Percentiles rank a stretch among this genome's conserved stretches.
Evolutionary conservation across 2,329 filamentous ascomycete species (phyloP).

Genomic region (Nothophoma quercina): DNA sequence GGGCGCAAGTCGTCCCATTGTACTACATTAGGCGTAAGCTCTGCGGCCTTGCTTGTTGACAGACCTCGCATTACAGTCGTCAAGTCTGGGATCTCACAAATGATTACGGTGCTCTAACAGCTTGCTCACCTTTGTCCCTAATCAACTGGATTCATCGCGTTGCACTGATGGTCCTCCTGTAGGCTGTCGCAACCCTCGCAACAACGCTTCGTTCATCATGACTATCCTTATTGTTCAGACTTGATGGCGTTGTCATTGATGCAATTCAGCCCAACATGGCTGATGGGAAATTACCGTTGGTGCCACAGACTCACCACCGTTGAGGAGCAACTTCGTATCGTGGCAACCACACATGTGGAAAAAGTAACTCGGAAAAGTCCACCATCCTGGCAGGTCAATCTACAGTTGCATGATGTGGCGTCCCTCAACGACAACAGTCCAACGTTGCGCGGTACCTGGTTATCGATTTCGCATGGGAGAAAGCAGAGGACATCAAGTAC

Average conservation of each 20-base stretch:
- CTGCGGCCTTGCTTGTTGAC: not conserved
- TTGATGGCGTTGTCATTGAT: not conserved
- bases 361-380: not conserved
- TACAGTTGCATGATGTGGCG: slow-evolving; percentile 12
- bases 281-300: not conserved
- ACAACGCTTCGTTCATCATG: too few relatives aligned
- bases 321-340: not conserved
- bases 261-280: not conserved
- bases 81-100: too few relatives aligned
- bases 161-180: too few relatives aligned
- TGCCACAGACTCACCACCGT: slow-evolving; percentile 12
- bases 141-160: too few relatives aligned
- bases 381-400: slow-evolving; percentile 2
- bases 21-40: not conserved
- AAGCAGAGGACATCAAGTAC: not conserved
- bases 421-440: not conserved
- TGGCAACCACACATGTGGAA: slow-evolving; percentile 5
- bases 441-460: not conserved
- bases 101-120: too few relatives aligned
- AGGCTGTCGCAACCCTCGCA: too few relatives aligned
- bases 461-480: too few relatives aligned
- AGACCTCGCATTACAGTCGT: not conserved
- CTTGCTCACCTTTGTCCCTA: too few relatives aligned
- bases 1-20: not conserved
- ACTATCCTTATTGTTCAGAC: not conserved